phyloP scores from a whole-genome alignment of 1,139 yeast species.

The Chernovozyma aurita region DNA sequence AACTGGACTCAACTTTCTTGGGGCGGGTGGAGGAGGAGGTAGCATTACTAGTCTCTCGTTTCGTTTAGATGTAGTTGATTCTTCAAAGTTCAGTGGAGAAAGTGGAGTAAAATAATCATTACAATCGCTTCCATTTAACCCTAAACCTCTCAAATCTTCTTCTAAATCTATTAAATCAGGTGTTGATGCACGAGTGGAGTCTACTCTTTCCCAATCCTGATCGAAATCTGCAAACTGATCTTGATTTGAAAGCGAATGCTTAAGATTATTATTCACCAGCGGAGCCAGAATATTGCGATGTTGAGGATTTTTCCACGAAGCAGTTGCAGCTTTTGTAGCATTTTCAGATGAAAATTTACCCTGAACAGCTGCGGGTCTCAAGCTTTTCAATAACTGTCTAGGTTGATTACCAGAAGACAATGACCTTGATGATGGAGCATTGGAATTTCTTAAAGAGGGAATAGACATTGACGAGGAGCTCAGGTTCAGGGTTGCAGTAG shows the following conservation, averaged over 20 bases:
- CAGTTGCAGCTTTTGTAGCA: constrained; percentile 45
- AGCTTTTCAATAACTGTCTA: constrained; percentile 34
- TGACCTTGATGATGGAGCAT: constrained; percentile 11
- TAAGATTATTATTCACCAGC: neutral
- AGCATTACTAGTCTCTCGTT: neutral
- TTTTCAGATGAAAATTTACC: constrained; percentile 13
- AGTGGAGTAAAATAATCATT: constrained; percentile 2
- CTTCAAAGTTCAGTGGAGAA: constrained; percentile 10
- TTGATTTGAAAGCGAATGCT: neutral
- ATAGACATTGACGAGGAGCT: constrained; percentile 11
- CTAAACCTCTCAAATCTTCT: constrained; percentile 11
- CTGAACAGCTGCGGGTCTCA: constrained; percentile 20
- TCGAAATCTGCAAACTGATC: constrained; percentile 42
- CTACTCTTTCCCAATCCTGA: constrained; percentile 35
- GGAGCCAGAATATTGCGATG: constrained; percentile 15
- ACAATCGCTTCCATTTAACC: neutral
- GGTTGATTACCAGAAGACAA: constrained; percentile 11
- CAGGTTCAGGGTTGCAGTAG: neutral
- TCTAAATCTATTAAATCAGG: constrained; percentile 36
- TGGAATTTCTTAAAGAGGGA: constrained; percentile 25
- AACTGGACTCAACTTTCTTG: constrained; percentile 1
- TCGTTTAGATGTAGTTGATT: neutral
- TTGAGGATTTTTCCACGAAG: constrained; percentile 36
- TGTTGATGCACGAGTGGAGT: constrained; percentile 8
- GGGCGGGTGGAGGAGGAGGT: neutral